Conservation (phyloP, 2,329 filamentous ascomycete genomes). For the Fusarium sp. region DNA sequence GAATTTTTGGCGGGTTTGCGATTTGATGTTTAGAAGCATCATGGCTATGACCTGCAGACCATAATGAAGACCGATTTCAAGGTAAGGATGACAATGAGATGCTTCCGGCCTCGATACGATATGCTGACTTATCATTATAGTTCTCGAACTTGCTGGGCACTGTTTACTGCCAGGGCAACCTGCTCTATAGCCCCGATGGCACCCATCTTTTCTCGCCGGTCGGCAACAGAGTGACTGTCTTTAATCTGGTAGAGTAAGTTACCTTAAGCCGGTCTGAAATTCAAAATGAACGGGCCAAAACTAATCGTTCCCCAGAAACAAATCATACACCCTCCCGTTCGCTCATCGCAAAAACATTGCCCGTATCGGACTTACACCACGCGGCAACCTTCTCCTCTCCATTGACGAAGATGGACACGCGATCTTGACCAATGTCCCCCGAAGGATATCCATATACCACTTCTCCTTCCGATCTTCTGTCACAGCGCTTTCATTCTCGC, state of each 20-base stretch:
- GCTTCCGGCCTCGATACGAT: fast-evolving
- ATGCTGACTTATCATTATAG: conserved; percentile 55
- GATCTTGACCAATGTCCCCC: conserved; percentile 89
- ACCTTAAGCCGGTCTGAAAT: not conserved
- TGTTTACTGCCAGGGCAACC: conserved; percentile 97
- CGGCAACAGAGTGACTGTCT: conserved; percentile 94
- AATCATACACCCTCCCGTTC: conserved; percentile 87
- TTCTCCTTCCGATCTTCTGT: conserved; percentile 92
- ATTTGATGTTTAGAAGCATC: conserved; percentile 41
- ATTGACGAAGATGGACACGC: conserved; percentile 95
- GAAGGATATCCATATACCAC: conserved; percentile 88
- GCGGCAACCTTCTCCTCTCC: conserved; percentile 90
- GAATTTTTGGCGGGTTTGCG: conserved; percentile 46
- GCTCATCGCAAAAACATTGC: conserved; percentile 94
- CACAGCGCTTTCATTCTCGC: conserved; percentile 87
- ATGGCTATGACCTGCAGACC: conserved; percentile 57
- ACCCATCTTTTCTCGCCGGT: conserved; percentile 95
- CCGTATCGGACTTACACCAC: conserved; percentile 86
- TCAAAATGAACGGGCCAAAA: not conserved
- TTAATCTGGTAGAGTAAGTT: conserved; percentile 91
- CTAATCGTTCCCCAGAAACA: conserved; percentile 71
- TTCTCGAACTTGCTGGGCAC: conserved; percentile 99
- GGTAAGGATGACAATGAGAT: conserved; percentile 60
- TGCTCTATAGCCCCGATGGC: conserved; percentile 96
- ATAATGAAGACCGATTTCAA: conserved; percentile 99